phyloP scores from a whole-genome alignment of 768 basidiomycete genomes.

The Mycena indigotica region DNA sequence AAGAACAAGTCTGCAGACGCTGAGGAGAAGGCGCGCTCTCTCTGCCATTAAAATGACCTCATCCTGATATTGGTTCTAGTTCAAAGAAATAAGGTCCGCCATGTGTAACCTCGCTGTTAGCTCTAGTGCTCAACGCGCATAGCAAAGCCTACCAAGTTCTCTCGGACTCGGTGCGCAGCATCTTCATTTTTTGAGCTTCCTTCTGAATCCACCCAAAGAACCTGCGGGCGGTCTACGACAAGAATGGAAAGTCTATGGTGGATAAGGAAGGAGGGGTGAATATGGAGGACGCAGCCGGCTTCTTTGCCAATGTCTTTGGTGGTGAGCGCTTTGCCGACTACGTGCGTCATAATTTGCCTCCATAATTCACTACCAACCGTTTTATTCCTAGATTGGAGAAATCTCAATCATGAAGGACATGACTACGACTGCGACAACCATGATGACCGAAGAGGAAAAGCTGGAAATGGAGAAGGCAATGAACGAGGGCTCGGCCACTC shows the following conservation, averaged over 20 bases:
- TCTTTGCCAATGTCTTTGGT: slow-evolving; percentile 96
- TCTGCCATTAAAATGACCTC: background rate
- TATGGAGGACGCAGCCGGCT: slow-evolving; percentile 90
- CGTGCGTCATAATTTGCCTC: slow-evolving; percentile 47
- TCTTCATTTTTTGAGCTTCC: background rate
- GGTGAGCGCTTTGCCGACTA: slow-evolving; percentile 91
- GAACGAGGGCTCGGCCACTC: slow-evolving; percentile 40
- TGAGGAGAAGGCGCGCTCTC: slow-evolving; percentile 61
- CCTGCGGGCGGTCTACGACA: slow-evolving; percentile 87
- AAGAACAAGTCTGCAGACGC: slow-evolving; percentile 94
- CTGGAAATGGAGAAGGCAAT: slow-evolving; percentile 80
- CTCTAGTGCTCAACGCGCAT: slow-evolving; percentile 8
- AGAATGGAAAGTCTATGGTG: slow-evolving; percentile 89
- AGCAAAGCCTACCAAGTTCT: slow-evolving; percentile 96
- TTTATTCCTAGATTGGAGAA: slow-evolving; percentile 79
- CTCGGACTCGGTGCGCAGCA: slow-evolving; percentile 68
- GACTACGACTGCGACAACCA: slow-evolving; percentile 79
- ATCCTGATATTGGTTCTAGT: slow-evolving; percentile 34
- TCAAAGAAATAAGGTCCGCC: slow-evolving; percentile 88
- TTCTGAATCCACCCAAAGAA: slow-evolving; percentile 49
- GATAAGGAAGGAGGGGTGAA: slow-evolving; percentile 77
- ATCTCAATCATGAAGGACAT: slow-evolving; percentile 95
- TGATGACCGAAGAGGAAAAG: slow-evolving; percentile 92
- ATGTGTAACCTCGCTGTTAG: background rate
- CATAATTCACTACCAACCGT: background rate